Evolutionary conservation across 2,329 filamentous ascomycete genomes (phyloP).

Genomic region (Decorospora gaudefroyi): DNA sequence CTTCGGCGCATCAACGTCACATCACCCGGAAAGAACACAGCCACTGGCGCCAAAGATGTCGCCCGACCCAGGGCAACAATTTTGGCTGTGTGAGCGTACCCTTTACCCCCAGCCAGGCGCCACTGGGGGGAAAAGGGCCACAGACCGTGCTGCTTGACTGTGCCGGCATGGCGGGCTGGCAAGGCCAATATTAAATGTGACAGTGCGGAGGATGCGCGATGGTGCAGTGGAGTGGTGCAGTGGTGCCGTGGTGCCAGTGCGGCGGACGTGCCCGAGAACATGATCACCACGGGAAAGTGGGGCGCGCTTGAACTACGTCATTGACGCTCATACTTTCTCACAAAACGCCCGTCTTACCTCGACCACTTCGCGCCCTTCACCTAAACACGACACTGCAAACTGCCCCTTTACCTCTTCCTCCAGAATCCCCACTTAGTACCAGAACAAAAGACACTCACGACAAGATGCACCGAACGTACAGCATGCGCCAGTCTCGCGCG

Average conservation of each 20-base stretch:
- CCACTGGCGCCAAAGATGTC: conserved; percentile 18
- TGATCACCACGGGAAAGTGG: conserved; percentile 15
- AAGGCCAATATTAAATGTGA: conserved; percentile 12
- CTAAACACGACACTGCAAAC: conserved; percentile 16
- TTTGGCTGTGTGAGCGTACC: no score
- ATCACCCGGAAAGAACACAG: conserved; percentile 10
- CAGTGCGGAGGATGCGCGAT: conserved; percentile 16
- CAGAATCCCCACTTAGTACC: background rate
- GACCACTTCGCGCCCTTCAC: conserved; percentile 11
- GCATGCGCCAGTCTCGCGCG: conserved; percentile 84
- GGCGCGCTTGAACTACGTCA: conserved; percentile 24
- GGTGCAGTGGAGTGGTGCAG: no score
- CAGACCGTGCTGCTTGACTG: background rate
- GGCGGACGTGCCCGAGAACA: conserved; percentile 14
- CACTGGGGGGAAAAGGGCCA: conserved; percentile 1
- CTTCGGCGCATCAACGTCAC: conserved; percentile 23
- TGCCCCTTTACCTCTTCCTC: conserved; percentile 1
- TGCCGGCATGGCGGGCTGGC: background rate
- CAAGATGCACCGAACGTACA: conserved; percentile 92
- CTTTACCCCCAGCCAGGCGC: background rate
- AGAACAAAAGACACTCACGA: conserved; percentile 8
- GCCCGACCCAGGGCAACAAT: no score
- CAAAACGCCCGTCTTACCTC: conserved; percentile 30
- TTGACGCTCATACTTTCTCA: conserved; percentile 23
- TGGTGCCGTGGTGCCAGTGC: no score